These are phyloP conservation scores for Salvia sclarea DNA, from an alignment of 305 asterid species.

Conservation along the genomic window DNA sequence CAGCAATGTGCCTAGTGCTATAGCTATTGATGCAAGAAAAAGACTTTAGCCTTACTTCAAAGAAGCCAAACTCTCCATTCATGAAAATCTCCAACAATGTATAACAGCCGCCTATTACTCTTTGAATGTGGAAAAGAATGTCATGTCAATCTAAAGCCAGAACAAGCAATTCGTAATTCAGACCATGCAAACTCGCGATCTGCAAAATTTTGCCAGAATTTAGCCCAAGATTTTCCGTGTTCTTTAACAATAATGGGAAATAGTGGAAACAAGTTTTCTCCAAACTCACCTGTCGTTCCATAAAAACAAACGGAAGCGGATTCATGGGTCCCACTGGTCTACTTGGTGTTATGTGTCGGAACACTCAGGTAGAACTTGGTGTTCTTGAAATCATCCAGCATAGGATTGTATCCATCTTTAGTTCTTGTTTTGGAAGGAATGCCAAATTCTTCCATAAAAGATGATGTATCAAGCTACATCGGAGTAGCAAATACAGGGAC, in stretches of 20 bases:
- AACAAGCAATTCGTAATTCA: not conserved
- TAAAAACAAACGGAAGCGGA: not conserved
- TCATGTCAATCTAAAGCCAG: conserved; percentile 4
- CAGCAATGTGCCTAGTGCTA: too few relatives aligned
- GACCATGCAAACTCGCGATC: not conserved
- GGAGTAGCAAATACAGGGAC: conserved; percentile 5
- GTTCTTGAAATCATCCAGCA: conserved; percentile 96
- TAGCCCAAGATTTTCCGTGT: not conserved
- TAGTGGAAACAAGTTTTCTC: too few relatives aligned
- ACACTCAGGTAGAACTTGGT: conserved; percentile 90
- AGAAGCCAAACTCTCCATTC: not conserved
- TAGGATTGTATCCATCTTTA: conserved; percentile 94
- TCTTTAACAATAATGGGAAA: too few relatives aligned
- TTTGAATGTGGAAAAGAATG: not conserved
- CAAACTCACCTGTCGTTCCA: conserved; percentile 13
- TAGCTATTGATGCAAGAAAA: too few relatives aligned
- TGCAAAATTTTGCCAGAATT: not conserved
- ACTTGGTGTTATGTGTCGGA: conserved; percentile 85
- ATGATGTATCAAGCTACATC: conserved; percentile 76
- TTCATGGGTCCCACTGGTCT: conserved; percentile 28
- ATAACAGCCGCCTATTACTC: not conserved
- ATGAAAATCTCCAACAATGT: not conserved
- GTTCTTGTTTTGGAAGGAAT: conserved; percentile 92
- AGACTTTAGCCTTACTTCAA: too few relatives aligned
- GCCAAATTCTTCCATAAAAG: conserved; percentile 97